A percentile compares a stretch with the other conserved stretches of the same genome.
Conservation (phyloP, 495 filamentous ascomycete genomes). For the Jackrogersella minutella region DNA sequence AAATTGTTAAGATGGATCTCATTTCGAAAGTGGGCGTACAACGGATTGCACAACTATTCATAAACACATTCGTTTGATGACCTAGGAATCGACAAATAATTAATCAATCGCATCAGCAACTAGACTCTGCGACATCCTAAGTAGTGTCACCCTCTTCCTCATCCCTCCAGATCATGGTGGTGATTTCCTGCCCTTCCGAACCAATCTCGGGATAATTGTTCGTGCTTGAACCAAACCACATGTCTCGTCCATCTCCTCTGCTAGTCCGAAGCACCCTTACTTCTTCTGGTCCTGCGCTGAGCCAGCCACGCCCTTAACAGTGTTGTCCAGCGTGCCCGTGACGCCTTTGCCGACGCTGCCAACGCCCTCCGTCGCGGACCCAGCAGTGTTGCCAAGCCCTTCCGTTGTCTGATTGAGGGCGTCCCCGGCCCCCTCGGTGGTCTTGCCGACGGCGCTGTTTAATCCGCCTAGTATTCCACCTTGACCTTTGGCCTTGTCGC, state of each 20-base stretch:
- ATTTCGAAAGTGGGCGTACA: too few relatives aligned
- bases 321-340: conserved; percentile 36
- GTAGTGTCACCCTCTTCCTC: too few relatives aligned
- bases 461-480: conserved; percentile 52
- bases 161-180: too few relatives aligned
- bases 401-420: conserved; percentile 43
- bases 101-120: neutral
- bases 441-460: conserved; percentile 45
- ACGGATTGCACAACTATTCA: too few relatives aligned
- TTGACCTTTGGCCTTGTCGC: conserved; percentile 50
- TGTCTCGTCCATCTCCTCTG: neutral
- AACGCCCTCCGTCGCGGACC: conserved; percentile 44
- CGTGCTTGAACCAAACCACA: neutral
- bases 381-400: conserved; percentile 44
- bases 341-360: conserved; percentile 38
- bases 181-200: neutral
- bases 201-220: neutral
- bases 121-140: too few relatives aligned
- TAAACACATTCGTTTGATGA: too few relatives aligned
- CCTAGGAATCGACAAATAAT: too few relatives aligned
- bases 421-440: conserved; percentile 47
- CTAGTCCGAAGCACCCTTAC: neutral
- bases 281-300: conserved; percentile 16
- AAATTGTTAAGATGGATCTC: too few relatives aligned
- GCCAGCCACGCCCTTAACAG: conserved; percentile 33